Evolutionary conservation across 805 yeast species (phyloP).

Genomic region (Starmera amethionina): DNA sequence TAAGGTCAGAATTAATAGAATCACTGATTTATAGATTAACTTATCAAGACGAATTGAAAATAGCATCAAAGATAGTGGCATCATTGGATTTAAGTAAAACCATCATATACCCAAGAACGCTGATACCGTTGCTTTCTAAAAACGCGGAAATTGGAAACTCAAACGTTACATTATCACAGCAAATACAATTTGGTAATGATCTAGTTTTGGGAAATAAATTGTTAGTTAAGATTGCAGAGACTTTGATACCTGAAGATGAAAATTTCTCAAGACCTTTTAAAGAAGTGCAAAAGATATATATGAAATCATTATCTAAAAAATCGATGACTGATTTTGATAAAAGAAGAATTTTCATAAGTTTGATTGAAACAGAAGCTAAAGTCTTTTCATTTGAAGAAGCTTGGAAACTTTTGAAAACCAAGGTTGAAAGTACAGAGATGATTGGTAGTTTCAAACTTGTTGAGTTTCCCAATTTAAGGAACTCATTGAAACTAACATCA

Average conservation of each 20-base stretch:
- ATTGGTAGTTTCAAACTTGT: neutral
- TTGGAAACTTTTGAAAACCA: neutral
- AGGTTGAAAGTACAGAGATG: no score
- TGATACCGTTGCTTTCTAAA: no score
- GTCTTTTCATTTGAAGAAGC: neutral
- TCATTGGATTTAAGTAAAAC: no score
- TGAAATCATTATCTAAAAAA: neutral
- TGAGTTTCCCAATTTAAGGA: neutral
- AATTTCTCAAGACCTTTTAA: neutral
- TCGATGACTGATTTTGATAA: slow-evolving; percentile 2
- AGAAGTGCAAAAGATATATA: slow-evolving; percentile 7
- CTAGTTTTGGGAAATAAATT: no score
- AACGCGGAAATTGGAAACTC: no score
- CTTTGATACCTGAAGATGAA: slow-evolving; percentile 1
- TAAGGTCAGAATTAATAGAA: no score
- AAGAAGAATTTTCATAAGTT: neutral
- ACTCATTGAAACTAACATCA: neutral
- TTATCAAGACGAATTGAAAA: no score
- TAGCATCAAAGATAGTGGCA: no score
- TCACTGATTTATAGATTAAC: no score
- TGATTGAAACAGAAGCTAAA: neutral
- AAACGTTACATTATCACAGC: no score
- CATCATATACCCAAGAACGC: no score
- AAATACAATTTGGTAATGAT: no score
- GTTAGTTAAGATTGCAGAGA: slow-evolving; percentile 3